These are phyloP conservation scores for Ceratopteris richardii DNA, from an alignment of 75 land plant species.

Conservation along the genomic window DNA sequence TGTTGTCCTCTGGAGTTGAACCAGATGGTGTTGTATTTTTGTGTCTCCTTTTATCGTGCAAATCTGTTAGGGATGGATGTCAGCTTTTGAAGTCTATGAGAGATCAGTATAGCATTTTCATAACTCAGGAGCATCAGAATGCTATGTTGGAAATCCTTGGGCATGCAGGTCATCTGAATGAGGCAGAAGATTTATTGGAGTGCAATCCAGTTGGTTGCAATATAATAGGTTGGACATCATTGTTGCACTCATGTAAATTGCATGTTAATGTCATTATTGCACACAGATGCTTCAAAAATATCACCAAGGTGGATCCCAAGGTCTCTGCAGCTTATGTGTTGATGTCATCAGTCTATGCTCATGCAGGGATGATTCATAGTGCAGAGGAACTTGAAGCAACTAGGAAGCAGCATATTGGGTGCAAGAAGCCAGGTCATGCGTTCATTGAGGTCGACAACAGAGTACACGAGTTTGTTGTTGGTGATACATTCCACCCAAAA, in stretches of 20 bases:
- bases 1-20: neutral
- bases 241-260: conserved; percentile 51
- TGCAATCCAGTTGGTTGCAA: neutral
- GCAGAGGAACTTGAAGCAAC: conserved; percentile 29
- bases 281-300: conserved; percentile 33
- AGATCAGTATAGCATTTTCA: conserved; percentile 35
- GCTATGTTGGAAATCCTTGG: conserved; percentile 56
- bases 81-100: conserved; percentile 38
- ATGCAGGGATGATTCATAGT: conserved; percentile 29
- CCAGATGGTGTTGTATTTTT: conserved; percentile 6
- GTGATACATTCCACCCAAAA: conserved; percentile 41
- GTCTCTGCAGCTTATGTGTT: conserved; percentile 54
- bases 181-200: neutral
- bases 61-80: conserved; percentile 30
- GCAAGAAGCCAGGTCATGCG: conserved; percentile 46
- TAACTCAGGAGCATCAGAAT: conserved; percentile 52
- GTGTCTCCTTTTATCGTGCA: neutral
- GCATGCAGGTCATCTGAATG: conserved; percentile 4
- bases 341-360: conserved; percentile 49
- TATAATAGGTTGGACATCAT: conserved; percentile 54
- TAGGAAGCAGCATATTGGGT: conserved; percentile 47
- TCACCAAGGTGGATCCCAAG: conserved; percentile 50
- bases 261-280: conserved; percentile 44
- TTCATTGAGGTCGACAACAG: conserved; percentile 53
- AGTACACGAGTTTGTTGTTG: conserved; percentile 59